A percentile compares a stretch with the other conserved stretches of the same genome.
These are phyloP conservation scores for Metarhizium anisopliae DNA, from an alignment of 2,329 filamentous ascomycete species.

Conservation along the genomic window DNA sequence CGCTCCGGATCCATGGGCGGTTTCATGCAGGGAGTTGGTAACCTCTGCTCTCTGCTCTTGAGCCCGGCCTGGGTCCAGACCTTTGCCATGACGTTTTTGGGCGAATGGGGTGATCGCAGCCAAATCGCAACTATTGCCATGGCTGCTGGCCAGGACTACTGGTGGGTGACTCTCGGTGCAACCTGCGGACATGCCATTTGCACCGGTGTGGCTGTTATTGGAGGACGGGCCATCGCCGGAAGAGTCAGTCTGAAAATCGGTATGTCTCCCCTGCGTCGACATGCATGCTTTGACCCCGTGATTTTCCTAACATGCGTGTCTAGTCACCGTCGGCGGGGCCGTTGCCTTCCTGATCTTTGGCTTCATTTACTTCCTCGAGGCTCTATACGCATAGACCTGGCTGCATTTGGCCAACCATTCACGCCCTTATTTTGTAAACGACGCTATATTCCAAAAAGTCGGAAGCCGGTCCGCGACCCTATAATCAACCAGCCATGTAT, in stretches of 20 bases:
- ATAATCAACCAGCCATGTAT: not conserved
- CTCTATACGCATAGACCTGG: constrained; percentile 44
- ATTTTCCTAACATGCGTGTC: not conserved
- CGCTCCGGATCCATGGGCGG: constrained; percentile 28
- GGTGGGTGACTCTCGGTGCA: constrained; percentile 93
- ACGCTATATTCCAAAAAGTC: constrained; percentile 2
- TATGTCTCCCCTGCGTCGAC: constrained; percentile 41
- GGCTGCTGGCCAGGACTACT: constrained; percentile 97
- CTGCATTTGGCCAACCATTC: not conserved
- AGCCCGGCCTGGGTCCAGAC: constrained; percentile 98
- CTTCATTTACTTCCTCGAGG: constrained; percentile 82
- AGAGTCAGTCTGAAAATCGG: constrained; percentile 91
- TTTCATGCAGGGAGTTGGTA: constrained; percentile 59
- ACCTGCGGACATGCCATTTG: constrained; percentile 80
- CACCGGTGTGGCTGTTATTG: constrained; percentile 84
- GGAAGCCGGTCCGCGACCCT: not conserved
- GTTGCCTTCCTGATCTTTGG: constrained; percentile 86
- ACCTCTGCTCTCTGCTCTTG: constrained; percentile 77
- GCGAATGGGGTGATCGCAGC: constrained; percentile 95
- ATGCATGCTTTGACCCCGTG: not conserved
- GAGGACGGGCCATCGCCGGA: constrained; percentile 85
- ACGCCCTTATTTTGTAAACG: not conserved
- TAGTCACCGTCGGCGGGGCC: constrained; percentile 88
- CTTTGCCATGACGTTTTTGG: constrained; percentile 97
- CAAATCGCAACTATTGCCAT: constrained; percentile 99